Evolutionary conservation across 2,329 filamentous ascomycete genomes (phyloP).

Genomic region (Sporothrix phasma): DNA sequence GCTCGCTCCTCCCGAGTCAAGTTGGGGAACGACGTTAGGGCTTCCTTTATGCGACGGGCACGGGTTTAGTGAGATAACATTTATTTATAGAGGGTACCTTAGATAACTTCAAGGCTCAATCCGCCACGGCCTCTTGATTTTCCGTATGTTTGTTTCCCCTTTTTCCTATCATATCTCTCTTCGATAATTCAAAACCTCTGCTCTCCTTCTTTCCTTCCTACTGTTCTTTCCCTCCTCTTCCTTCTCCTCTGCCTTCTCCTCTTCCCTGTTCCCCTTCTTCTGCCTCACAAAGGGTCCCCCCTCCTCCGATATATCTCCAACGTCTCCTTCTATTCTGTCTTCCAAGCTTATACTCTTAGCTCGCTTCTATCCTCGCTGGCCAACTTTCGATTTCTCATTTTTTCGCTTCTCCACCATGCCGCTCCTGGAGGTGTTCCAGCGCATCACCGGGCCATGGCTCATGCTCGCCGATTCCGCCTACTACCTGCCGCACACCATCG

Average conservation of each 20-base stretch:
- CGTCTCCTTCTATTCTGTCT: too few relatives aligned
- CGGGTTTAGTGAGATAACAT: background rate
- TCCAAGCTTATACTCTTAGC: too few relatives aligned
- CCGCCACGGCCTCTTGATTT: background rate
- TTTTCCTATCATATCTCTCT: background rate
- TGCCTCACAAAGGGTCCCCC: background rate
- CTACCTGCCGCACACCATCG: conserved; percentile 43
- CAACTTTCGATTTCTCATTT: too few relatives aligned
- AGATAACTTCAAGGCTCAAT: background rate
- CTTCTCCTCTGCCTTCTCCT: background rate
- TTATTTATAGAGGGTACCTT: background rate
- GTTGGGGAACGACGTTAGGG: background rate
- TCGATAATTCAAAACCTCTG: background rate
- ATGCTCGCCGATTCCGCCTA: conserved; percentile 41
- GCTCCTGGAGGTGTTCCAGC: conserved; percentile 19
- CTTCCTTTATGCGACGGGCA: background rate
- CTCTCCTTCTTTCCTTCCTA: background rate
- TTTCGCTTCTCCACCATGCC: conserved; percentile 5
- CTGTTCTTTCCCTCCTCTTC: background rate
- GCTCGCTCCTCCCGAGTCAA: background rate
- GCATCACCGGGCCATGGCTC: conserved; percentile 39
- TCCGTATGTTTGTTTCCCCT: background rate
- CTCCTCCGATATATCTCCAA: background rate
- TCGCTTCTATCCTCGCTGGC: too few relatives aligned
- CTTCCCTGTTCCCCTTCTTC: background rate